These are phyloP conservation scores for Hypholoma sublateritium DNA, from an alignment of 768 basidiomycete genomes.

Conservation along the genomic window DNA sequence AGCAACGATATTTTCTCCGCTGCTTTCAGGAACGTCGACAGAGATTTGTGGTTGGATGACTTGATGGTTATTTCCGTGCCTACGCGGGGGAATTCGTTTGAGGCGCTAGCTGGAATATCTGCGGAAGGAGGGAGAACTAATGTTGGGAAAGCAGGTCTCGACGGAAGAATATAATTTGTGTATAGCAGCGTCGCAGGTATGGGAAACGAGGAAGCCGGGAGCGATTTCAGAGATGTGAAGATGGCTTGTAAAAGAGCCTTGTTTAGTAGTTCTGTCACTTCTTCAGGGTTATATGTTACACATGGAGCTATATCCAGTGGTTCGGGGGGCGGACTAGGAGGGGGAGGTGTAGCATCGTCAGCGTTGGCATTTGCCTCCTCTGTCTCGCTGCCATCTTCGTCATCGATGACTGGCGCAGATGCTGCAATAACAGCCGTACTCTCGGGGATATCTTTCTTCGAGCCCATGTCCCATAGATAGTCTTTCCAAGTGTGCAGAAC, in stretches of 20 bases:
- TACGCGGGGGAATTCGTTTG: conserved; percentile 26
- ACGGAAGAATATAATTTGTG: conserved; percentile 74
- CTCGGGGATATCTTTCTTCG: conserved; percentile 57
- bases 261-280: conserved; percentile 59
- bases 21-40: conserved; percentile 77
- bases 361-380: background rate
- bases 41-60: conserved; percentile 76
- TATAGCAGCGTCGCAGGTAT: conserved; percentile 78
- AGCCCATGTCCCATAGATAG: conserved; percentile 69
- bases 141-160: conserved; percentile 68
- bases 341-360: conserved; percentile 10
- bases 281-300: conserved; percentile 34
- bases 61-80: conserved; percentile 67
- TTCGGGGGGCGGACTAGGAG: conserved; percentile 8
- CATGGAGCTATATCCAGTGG: background rate
- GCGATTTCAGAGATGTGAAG: conserved; percentile 41
- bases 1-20: conserved; percentile 74
- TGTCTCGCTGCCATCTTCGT: background rate
- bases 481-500: conserved; percentile 80
- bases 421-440: conserved; percentile 23
- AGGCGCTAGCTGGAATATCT: conserved; percentile 8
- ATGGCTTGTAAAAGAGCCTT: conserved; percentile 69
- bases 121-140: conserved; percentile 30
- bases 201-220: conserved; percentile 62
- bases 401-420: conserved; percentile 2